Conservation (phyloP, 1,284 basidiomycete species). For the Ustilago xerochloae region DNA sequence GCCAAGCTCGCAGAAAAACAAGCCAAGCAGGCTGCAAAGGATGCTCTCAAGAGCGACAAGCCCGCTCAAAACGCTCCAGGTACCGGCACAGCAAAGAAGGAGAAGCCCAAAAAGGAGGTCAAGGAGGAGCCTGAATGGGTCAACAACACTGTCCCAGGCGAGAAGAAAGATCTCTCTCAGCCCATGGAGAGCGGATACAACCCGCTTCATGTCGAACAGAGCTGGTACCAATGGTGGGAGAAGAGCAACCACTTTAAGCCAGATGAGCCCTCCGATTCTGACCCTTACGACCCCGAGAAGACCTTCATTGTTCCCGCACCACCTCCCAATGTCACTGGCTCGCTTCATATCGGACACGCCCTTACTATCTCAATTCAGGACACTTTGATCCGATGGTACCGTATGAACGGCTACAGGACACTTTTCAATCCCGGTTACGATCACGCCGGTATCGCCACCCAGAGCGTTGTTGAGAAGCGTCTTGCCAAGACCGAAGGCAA, state of each 20-base stretch:
- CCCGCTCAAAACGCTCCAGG: constrained; percentile 30
- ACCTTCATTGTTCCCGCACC: constrained; percentile 90
- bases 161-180: constrained; percentile 76
- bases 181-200: constrained; percentile 93
- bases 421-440: constrained; percentile 96
- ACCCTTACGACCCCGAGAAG: constrained; percentile 64
- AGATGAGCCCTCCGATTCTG: constrained; percentile 60
- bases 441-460: constrained; percentile 98
- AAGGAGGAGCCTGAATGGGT: constrained; percentile 63
- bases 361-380: constrained; percentile 95
- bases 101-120: constrained; percentile 65
- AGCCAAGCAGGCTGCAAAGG: constrained; percentile 61
- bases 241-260: constrained; percentile 90
- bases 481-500: constrained; percentile 84
- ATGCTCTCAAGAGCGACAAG: constrained; percentile 62
- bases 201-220: constrained; percentile 91
- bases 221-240: constrained; percentile 99
- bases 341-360: constrained; percentile 94
- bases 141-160: constrained; percentile 61
- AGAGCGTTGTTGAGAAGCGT: constrained; percentile 96
- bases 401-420: constrained; percentile 90
- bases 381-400: constrained; percentile 69
- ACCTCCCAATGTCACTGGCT: constrained; percentile 98
- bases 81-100: constrained; percentile 58
- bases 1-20: constrained; percentile 64